Conservation (phyloP, 345 rosid genomes). For the Capsella bursapastoris region DNA sequence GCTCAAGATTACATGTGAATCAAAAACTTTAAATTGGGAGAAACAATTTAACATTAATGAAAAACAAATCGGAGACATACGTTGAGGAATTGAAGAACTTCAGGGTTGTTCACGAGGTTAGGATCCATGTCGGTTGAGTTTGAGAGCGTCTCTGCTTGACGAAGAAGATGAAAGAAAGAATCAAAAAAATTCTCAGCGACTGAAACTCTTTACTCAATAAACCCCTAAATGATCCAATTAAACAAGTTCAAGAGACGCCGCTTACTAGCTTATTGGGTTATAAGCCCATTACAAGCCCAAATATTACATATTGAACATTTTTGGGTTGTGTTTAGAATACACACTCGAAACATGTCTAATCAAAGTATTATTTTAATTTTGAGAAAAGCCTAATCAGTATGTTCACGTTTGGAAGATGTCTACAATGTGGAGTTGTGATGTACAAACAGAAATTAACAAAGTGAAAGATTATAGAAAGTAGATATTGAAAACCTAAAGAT, state of each 20-base stretch:
- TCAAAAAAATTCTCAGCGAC: constrained; percentile 4
- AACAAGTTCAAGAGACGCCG: not conserved
- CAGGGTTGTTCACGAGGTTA: constrained; percentile 47
- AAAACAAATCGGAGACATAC: constrained; percentile 46
- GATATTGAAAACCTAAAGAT: too few species aligned
- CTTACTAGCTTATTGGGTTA: not conserved
- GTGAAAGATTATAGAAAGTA: too few species aligned
- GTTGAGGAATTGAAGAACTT: constrained; percentile 61
- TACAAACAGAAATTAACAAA: too few species aligned
- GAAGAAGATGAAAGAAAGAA: not conserved
- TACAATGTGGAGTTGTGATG: too few species aligned
- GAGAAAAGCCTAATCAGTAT: too few species aligned
- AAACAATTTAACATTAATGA: not conserved
- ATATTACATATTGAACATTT: too few species aligned
- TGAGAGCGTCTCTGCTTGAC: constrained; percentile 23
- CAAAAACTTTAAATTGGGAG: not conserved
- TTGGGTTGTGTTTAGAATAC: too few species aligned
- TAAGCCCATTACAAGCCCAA: not conserved
- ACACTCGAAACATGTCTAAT: too few species aligned
- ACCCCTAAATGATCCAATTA: not conserved
- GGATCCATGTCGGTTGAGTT: constrained; percentile 49
- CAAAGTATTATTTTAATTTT: too few species aligned
- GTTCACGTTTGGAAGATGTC: too few species aligned
- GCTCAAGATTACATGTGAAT: constrained; percentile 12
- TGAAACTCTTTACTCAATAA: not conserved